Percentiles rank a stretch among this genome's conserved stretches.
Evolutionary conservation across 495 filamentous ascomycete genomes (phyloP).

Genomic region (Podospora anserina): DNA sequence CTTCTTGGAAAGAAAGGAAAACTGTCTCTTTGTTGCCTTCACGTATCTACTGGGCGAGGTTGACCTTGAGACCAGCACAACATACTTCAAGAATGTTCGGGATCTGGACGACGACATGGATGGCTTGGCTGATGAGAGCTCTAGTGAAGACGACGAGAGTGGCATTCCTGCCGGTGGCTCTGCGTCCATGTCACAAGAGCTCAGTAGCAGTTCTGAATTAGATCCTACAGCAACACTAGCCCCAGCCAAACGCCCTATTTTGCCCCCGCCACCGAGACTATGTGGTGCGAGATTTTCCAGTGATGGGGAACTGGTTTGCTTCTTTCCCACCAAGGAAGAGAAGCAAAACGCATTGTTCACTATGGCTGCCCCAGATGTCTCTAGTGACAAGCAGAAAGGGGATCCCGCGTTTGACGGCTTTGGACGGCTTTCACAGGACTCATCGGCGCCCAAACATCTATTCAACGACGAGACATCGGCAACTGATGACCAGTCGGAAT

Average conservation of each 20-base stretch:
- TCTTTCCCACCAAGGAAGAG: slow-evolving; percentile 79
- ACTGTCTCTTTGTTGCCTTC: slow-evolving; percentile 78
- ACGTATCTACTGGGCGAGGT: slow-evolving; percentile 83
- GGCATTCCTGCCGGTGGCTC: slow-evolving; percentile 53
- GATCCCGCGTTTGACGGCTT: slow-evolving; percentile 82
- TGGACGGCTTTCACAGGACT: slow-evolving; percentile 63
- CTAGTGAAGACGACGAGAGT: slow-evolving; percentile 82
- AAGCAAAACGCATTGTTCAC: slow-evolving; percentile 61
- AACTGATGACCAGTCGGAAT: slow-evolving; percentile 43
- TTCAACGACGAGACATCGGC: slow-evolving; percentile 53
- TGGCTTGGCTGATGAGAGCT: slow-evolving; percentile 60
- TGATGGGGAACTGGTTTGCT: slow-evolving; percentile 78
- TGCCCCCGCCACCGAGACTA: slow-evolving; percentile 68
- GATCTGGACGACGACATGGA: slow-evolving; percentile 62
- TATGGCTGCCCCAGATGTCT: slow-evolving; percentile 56
- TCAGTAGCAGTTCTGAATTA: slow-evolving; percentile 49
- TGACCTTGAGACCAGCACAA: slow-evolving; percentile 68
- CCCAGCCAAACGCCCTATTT: slow-evolving; percentile 64
- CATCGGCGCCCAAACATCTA: slow-evolving; percentile 44
- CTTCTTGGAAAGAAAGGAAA: slow-evolving; percentile 65
- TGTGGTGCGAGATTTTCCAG: slow-evolving; percentile 77
- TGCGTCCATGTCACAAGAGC: slow-evolving; percentile 54
- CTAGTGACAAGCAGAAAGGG: slow-evolving; percentile 56
- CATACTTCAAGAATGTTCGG: slow-evolving; percentile 61
- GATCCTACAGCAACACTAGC: slow-evolving; percentile 46